Evolutionary conservation across 345 rosid species (phyloP), one percentile per base, ranked within the genome.

Genomic region (Garcia nutans): DNA sequence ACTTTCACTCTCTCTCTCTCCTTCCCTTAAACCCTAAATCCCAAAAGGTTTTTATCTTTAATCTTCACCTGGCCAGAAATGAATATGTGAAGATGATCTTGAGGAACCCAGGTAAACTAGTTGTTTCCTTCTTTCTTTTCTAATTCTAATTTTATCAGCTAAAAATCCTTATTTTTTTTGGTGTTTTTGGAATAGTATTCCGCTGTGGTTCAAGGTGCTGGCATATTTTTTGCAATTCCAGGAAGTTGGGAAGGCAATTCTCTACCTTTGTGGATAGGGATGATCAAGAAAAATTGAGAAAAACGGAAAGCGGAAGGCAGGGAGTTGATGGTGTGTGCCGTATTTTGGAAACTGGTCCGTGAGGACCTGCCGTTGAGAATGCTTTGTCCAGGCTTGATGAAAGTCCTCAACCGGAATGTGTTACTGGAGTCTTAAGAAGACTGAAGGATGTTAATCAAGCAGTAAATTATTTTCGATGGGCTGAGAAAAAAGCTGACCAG

Each of bases 281-380:
- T 37, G 68, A 70, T 82, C 80, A 71, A 64, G 87, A 85, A 73
- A 81, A 76, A 60, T 74, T 81, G 33, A 86, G 80, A 68, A 79
- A 65, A 56, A 59, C 71, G 67, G 92, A 82, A 31, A 78, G 80
- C 47, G 68, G 22, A 10, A 78, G 88, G 71, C 81, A 65, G 67
- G 75, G 77, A 47, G 74, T 91, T 17, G 86, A 89, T 54, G 88
- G 86, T 24, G 91, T 83, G 50, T 87, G 89, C 74, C 81, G 76
- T 65, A 77, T 93, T 52, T 75, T 96, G 86, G 90, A 86, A 80
- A 84, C 81, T 74, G 85, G 85, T 82, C 83, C 88, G 6, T 90
- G 98, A 98, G 98, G 96, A 60, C 86, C 92, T 59, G 78, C 85
- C 15, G 44, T 85, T 62, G 96, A 93, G 84, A 80, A 79, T 73